A percentile compares a stretch with the other conserved stretches of the same genome.
phyloP scores from a whole-genome alignment of 2,329 filamentous ascomycete species.

The Sphaerostilbella broomeana region DNA sequence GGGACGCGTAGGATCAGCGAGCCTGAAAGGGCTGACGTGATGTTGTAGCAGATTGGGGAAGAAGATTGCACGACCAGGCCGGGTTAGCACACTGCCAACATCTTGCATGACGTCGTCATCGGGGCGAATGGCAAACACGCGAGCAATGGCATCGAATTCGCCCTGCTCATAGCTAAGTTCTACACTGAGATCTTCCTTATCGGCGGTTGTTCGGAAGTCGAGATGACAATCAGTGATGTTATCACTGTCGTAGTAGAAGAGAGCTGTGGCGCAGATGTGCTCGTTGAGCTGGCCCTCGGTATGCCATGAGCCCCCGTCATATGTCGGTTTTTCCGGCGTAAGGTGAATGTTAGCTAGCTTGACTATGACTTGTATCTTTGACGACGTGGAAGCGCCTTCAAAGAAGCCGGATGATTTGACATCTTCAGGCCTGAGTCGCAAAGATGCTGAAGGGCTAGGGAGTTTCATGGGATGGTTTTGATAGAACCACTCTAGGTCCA shows the following conservation, averaged over 20 bases:
- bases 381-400: slow-evolving; percentile 17
- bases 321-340: slow-evolving; percentile 49
- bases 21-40: slow-evolving; percentile 42
- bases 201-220: slow-evolving; percentile 40
- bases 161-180: slow-evolving; percentile 25
- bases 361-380: slow-evolving; percentile 55
- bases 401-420: slow-evolving; percentile 26
- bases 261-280: slow-evolving; percentile 54
- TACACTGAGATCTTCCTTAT: slow-evolving; percentile 23
- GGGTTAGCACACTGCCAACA: slow-evolving; percentile 42
- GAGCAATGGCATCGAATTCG: slow-evolving; percentile 28
- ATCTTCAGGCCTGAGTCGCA: slow-evolving; percentile 15
- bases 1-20: slow-evolving; percentile 43
- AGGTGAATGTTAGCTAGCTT: slow-evolving; percentile 58
- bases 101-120: slow-evolving; percentile 22
- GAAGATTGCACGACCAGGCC: slow-evolving; percentile 49
- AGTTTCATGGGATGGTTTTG: slow-evolving; percentile 20
- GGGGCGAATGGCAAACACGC: slow-evolving; percentile 29
- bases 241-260: slow-evolving; percentile 55
- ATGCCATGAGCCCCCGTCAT: slow-evolving; percentile 44
- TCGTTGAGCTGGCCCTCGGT: slow-evolving; percentile 43
- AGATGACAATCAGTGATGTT: slow-evolving; percentile 52
- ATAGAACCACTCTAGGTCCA: slow-evolving; percentile 25
- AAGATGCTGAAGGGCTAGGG: slow-evolving; percentile 12
- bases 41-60: slow-evolving; percentile 53